phyloP scores from a whole-genome alignment of 148 eudicot genomes.

The Persicaria tinctoria region DNA sequence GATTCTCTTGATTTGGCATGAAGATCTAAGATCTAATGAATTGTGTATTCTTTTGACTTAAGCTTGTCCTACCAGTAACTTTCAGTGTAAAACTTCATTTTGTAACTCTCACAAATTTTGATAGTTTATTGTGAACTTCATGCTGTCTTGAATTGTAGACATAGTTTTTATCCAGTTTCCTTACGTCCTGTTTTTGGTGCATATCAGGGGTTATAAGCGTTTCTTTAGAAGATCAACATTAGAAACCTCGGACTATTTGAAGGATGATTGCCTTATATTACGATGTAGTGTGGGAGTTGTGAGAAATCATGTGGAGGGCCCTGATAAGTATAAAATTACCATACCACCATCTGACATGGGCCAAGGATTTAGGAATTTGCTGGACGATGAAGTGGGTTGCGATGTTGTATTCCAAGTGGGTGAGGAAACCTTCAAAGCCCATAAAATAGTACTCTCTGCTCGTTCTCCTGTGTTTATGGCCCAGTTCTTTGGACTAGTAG shows the following conservation, averaged over 20 bases:
- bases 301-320: slow-evolving; percentile 70
- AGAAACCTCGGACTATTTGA: slow-evolving; percentile 61
- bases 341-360: slow-evolving; percentile 80
- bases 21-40: no score
- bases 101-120: no score
- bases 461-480: slow-evolving; percentile 97
- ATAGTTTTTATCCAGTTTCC: background rate
- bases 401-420: slow-evolving; percentile 74
- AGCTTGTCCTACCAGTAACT: no score
- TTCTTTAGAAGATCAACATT: slow-evolving; percentile 54
- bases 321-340: slow-evolving; percentile 42
- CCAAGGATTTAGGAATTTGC: slow-evolving; percentile 35
- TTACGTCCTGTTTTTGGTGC: background rate
- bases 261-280: slow-evolving; percentile 64
- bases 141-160: no score
- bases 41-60: no score
- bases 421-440: slow-evolving; percentile 73
- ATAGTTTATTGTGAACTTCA: no score
- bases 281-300: slow-evolving; percentile 92
- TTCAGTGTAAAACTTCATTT: no score
- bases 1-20: no score
- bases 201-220: slow-evolving; percentile 91
- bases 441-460: slow-evolving; percentile 82
- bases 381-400: slow-evolving; percentile 59
- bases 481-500: slow-evolving; percentile 82